Percentiles rank a stretch among this genome's conserved stretches.
Evolutionary conservation across 306 rosid species (phyloP).

Genomic region (Cucurbita pepo): DNA sequence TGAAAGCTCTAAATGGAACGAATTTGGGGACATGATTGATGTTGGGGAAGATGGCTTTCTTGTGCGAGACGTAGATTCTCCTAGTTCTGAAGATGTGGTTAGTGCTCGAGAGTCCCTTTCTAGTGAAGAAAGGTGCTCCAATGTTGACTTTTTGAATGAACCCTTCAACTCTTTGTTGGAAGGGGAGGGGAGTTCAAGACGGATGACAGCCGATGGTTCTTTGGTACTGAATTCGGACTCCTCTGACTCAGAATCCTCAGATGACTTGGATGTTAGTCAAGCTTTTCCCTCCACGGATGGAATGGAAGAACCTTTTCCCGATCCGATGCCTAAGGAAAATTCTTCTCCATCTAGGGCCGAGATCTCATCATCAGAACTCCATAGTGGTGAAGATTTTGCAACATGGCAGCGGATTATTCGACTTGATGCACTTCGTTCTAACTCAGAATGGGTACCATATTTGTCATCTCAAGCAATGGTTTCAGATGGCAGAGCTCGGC

Average conservation of each 20-base stretch:
- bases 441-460: slow-evolving; percentile 71
- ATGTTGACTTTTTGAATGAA: slow-evolving; percentile 46
- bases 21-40: slow-evolving; percentile 28
- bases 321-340: slow-evolving; percentile 21
- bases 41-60: slow-evolving; percentile 39
- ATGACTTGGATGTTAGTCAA: slow-evolving; percentile 56
- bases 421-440: slow-evolving; percentile 90
- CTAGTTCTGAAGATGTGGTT: slow-evolving; percentile 85
- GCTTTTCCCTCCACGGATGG: slow-evolving; percentile 33
- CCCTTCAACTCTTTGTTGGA: slow-evolving; percentile 54
- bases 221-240: slow-evolving; percentile 51
- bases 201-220: slow-evolving; percentile 37
- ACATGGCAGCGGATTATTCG: slow-evolving; percentile 96
- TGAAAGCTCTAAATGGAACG: slow-evolving; percentile 45
- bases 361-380: slow-evolving; percentile 27
- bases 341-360: slow-evolving; percentile 38
- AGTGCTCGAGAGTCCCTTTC: slow-evolving; percentile 90
- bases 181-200: slow-evolving; percentile 41
- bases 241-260: slow-evolving; percentile 80
- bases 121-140: slow-evolving; percentile 64
- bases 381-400: slow-evolving; percentile 55
- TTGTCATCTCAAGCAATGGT: slow-evolving; percentile 51
- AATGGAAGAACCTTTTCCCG: slow-evolving; percentile 32
- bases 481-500: slow-evolving; percentile 46
- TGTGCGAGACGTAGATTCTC: slow-evolving; percentile 54